Evolutionary conservation across 495 filamentous ascomycete genomes (phyloP).

Genomic region (Aspergillus coremiiformis): DNA sequence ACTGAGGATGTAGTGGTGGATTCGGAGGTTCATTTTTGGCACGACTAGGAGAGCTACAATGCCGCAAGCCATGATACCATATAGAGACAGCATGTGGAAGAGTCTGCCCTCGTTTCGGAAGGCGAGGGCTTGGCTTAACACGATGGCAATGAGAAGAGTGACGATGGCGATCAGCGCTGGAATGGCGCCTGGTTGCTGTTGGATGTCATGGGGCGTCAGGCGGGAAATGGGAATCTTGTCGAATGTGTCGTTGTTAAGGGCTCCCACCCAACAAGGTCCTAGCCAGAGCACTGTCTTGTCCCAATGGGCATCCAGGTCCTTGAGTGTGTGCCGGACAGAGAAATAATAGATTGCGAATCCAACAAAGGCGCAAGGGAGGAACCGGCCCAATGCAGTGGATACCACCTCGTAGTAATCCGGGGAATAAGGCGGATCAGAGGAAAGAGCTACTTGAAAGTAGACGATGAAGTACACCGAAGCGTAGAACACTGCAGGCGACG

Average conservation of each 20-base stretch:
- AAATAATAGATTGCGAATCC: slow-evolving; percentile 65
- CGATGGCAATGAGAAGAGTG: slow-evolving; percentile 44
- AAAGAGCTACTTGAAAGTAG: slow-evolving; percentile 70
- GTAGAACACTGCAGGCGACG: slow-evolving; percentile 58
- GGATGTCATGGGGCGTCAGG: slow-evolving; percentile 63
- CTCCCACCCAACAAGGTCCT: slow-evolving; percentile 68
- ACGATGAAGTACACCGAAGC: slow-evolving; percentile 56
- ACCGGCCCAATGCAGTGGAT: slow-evolving; percentile 57
- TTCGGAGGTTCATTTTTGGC: slow-evolving; percentile 53
- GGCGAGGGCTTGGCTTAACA: slow-evolving; percentile 53
- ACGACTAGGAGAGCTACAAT: slow-evolving; percentile 45
- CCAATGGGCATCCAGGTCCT: slow-evolving; percentile 53
- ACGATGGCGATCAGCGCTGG: slow-evolving; percentile 58
- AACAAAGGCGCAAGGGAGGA: slow-evolving; percentile 64
- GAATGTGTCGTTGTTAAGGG: slow-evolving; percentile 69
- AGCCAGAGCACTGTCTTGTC: slow-evolving; percentile 74
- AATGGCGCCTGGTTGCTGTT: slow-evolving; percentile 68
- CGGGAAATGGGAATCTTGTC: slow-evolving; percentile 69
- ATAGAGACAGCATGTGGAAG: slow-evolving; percentile 57
- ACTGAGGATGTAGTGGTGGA: slow-evolving; percentile 60
- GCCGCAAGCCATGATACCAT: slow-evolving; percentile 40
- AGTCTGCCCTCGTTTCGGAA: slow-evolving; percentile 63
- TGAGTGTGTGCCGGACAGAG: slow-evolving; percentile 42
- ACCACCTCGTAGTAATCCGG: slow-evolving; percentile 48
- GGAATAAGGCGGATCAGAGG: slow-evolving; percentile 57